Conservation (phyloP, 2,329 filamentous ascomycete genomes). For the Alternaria conjuncta region DNA sequence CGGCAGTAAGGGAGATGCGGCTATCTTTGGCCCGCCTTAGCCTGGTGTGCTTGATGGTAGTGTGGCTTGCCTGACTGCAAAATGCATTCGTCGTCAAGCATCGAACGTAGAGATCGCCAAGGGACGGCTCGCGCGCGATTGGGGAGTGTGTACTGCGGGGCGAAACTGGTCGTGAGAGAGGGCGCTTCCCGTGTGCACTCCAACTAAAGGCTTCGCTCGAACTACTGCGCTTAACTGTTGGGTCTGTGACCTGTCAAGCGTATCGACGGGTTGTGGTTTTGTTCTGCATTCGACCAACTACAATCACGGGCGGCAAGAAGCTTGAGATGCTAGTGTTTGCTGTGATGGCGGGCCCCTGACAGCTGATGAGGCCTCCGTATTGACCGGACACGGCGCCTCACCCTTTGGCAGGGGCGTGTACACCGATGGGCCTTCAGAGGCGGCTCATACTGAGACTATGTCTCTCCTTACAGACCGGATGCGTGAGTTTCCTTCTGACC, state of each 20-base stretch:
- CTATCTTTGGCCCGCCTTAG: constrained; percentile 10
- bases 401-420: not conserved
- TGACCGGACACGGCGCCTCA: not conserved
- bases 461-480: not conserved
- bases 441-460: not conserved
- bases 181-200: constrained; percentile 9
- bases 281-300: not conserved
- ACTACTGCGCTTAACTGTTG: constrained; percentile 1
- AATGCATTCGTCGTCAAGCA: not conserved
- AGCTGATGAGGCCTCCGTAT: not conserved
- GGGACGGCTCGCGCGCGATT: constrained; percentile 3
- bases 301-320: not conserved
- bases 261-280: not conserved
- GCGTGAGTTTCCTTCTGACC: not conserved
- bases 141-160: constrained; percentile 4
- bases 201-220: constrained; percentile 3
- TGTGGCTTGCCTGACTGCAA: constrained; percentile 1
- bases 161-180: not conserved
- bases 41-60: constrained; percentile 22
- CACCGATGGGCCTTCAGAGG: not conserved
- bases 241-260: not conserved
- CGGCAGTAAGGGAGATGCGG: constrained; percentile 5
- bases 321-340: not conserved
- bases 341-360: not conserved
- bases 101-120: constrained; percentile 8